Conservation (phyloP, 1,284 basidiomycete species). For the Testicularia cyperi region DNA sequence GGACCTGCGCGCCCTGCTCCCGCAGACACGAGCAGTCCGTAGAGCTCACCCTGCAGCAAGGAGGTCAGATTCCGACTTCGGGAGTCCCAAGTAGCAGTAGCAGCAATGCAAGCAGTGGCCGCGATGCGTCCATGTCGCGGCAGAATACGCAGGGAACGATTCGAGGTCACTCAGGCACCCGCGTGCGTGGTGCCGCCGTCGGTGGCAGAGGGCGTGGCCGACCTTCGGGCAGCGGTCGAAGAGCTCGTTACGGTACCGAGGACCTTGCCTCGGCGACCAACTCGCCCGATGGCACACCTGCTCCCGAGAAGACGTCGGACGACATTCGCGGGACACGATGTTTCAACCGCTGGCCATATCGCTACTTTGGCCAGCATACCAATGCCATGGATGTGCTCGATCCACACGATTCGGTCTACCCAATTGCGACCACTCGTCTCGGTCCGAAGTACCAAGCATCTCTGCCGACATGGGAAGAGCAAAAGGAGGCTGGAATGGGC, state of each 20-base stretch:
- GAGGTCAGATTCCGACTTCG: conserved; percentile 22
- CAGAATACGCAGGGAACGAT: not conserved
- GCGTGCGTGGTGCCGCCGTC: conserved; percentile 3
- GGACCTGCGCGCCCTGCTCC: conserved; percentile 93
- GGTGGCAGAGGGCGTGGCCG: conserved; percentile 21
- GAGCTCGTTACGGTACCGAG: conserved; percentile 10
- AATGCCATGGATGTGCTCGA: conserved; percentile 69
- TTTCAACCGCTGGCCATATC: conserved; percentile 91
- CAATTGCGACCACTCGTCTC: conserved; percentile 80
- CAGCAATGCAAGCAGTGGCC: conserved; percentile 5
- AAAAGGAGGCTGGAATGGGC: conserved; percentile 35
- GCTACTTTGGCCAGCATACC: conserved; percentile 92
- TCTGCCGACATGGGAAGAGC: conserved; percentile 52
- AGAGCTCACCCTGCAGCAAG: conserved; percentile 62
- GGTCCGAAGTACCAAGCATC: conserved; percentile 81
- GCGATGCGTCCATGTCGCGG: conserved; percentile 1
- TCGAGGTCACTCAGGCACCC: conserved; percentile 8
- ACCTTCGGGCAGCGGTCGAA: conserved; percentile 9
- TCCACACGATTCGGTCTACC: conserved; percentile 91
- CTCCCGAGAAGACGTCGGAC: conserved; percentile 38
- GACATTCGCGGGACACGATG: conserved; percentile 66
- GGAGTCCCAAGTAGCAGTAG: no score
- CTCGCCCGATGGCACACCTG: conserved; percentile 30
- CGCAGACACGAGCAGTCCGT: conserved; percentile 83
- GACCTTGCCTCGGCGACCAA: conserved; percentile 21